Evolutionary conservation across 2,329 filamentous ascomycete genomes (phyloP).

Genomic region (Colletotrichum cordylinicola): DNA sequence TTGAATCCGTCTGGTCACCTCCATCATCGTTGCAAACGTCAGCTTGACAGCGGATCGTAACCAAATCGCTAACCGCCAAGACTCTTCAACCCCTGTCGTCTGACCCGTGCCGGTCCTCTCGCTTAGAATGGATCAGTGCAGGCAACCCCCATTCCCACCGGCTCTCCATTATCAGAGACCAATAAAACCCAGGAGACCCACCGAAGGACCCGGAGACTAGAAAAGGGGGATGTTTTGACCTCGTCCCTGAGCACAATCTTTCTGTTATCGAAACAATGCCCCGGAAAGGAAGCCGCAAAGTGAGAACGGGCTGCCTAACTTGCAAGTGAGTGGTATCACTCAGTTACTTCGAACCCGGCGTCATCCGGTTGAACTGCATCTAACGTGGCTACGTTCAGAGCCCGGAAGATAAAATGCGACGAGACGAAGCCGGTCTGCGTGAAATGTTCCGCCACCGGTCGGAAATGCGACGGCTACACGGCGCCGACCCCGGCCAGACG

Average conservation of each 20-base stretch:
- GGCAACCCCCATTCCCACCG: background rate
- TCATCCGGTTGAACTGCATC: background rate
- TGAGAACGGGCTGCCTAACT: conserved; percentile 56
- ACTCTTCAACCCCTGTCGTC: background rate
- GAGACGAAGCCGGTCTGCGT: conserved; percentile 58
- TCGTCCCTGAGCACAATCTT: background rate
- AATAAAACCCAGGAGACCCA: background rate
- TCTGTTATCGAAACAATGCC: background rate
- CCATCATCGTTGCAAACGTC: background rate
- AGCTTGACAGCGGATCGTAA: background rate
- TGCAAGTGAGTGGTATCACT: conserved; percentile 55
- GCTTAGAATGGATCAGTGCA: background rate
- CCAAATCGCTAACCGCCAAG: background rate
- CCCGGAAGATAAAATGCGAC: conserved; percentile 63
- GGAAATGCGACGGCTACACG: conserved; percentile 61
- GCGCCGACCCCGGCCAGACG: conserved; percentile 27
- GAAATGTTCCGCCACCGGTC: conserved; percentile 59
- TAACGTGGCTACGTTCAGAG: conserved; percentile 36
- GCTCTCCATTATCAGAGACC: background rate
- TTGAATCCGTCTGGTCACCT: background rate
- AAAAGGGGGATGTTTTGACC: background rate
- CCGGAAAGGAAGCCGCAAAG: conserved; percentile 49
- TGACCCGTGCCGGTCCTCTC: background rate
- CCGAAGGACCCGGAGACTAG: background rate
- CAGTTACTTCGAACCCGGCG: background rate